Evolutionary conservation across 441 rosid genomes (phyloP).

Genomic region (Codiaeum variegatum): DNA sequence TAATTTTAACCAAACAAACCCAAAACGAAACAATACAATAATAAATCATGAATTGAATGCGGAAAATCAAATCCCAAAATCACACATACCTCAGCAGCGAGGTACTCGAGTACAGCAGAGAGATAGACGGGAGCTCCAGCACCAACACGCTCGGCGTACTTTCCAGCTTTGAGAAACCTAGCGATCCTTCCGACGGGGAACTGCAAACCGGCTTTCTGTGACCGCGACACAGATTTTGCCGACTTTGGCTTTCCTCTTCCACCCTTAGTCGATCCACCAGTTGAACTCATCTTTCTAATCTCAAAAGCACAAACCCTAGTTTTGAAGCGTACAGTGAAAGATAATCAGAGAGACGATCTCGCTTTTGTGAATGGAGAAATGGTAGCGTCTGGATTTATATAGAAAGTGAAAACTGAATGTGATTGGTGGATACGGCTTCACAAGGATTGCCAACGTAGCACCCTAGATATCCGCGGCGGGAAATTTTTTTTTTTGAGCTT

Average conservation of each 20-base stretch:
- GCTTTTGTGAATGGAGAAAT: too few species aligned
- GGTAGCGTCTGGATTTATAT: slow-evolving; percentile 8
- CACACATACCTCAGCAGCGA: slow-evolving; percentile 63
- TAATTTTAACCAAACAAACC: background rate
- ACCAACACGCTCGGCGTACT: slow-evolving; percentile 78
- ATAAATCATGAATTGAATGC: background rate
- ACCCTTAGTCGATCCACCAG: slow-evolving; percentile 44
- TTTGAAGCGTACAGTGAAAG: background rate
- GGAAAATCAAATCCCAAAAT: background rate
- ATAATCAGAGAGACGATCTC: too few species aligned
- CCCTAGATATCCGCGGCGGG: slow-evolving; percentile 22
- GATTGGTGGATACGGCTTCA: slow-evolving; percentile 17
- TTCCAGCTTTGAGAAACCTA: slow-evolving; percentile 66
- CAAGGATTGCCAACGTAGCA: slow-evolving; percentile 44
- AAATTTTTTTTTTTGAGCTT: slow-evolving; percentile 18
- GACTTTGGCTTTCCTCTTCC: slow-evolving; percentile 70
- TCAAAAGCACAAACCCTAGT: slow-evolving; percentile 10
- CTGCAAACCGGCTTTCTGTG: slow-evolving; percentile 74
- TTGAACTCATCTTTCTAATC: slow-evolving; percentile 31
- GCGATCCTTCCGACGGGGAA: slow-evolving; percentile 85
- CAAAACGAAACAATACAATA: background rate
- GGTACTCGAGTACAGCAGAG: slow-evolving; percentile 79
- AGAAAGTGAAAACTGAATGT: background rate
- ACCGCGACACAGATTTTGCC: slow-evolving; percentile 64
- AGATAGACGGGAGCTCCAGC: slow-evolving; percentile 85